Base-by-base conservation (phyloP, 805 yeast species). In the Metschnikowia aberdeeniae region DNA sequence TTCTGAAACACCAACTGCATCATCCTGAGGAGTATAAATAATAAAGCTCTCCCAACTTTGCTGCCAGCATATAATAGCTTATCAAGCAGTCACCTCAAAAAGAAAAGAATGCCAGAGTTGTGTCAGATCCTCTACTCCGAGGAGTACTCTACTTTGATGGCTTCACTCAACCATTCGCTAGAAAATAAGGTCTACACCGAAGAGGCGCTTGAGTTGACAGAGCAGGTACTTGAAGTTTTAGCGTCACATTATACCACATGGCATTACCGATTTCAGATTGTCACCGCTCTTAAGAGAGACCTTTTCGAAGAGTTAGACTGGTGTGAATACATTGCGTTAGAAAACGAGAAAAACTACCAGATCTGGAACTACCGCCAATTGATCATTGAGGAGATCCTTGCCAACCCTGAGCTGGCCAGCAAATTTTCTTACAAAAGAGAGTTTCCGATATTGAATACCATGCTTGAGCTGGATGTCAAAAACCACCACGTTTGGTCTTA, bases 401-500 rank as follows among this genome's bases (percentile, higher is more conserved):
- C 28, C 11, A 46, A 43, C 19, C 37, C 43, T 49, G 40, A 46
- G 50, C 26, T 38, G 6, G 53, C 47, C 5, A 26, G 28, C 11
- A 47, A 45, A 45, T 74, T 73, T 54, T 55, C 69, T 36, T 64
- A 75, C 2, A 68, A 64, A 34, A 67, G 82, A 31, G 98, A 93
- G 59, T 72, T 73, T 42, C 84, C 86, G 2, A 73, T 89, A 19
- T 68, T 86, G 34, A 75, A 75, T 33, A 65, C 75, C 38, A 85
- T 92, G 85, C 64, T 93, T 4, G 78, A 76, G 10, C 84, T 81
- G 40, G 99, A 93, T 59, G 62, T 83, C 5, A 93, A 93, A 60
- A 93, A 93, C 67, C 95, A 93, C 63, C 99, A 93, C 57, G 97
- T 90, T 5, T 93, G 99, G 98, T 79, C 96, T 1, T 88, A 89